Conservation (phyloP, 805 yeast genomes). For the Yamadazyma akitaensis region DNA sequence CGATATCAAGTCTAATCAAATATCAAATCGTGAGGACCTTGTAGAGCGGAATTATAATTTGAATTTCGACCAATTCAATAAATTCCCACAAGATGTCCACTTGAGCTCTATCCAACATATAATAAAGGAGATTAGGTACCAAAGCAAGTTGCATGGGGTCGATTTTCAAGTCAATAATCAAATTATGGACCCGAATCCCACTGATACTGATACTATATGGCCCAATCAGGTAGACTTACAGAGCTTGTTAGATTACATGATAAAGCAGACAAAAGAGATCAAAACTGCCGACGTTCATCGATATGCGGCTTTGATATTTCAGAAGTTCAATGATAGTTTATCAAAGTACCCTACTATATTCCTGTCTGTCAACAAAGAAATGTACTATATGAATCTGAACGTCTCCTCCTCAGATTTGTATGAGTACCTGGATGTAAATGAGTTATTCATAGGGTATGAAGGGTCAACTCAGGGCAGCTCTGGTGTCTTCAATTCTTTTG, state of each 20-base stretch:
- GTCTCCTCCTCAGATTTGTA: constrained; percentile 15
- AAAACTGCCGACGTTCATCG: constrained; percentile 1
- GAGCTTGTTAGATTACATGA: constrained; percentile 28
- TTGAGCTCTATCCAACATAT: constrained; percentile 51
- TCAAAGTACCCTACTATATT: constrained; percentile 25
- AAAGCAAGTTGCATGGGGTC: constrained; percentile 41
- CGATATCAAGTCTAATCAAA: constrained; percentile 61
- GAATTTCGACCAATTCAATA: constrained; percentile 40
- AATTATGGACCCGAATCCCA: constrained; percentile 3
- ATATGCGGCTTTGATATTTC: constrained; percentile 6
- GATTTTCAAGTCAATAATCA: constrained; percentile 7
- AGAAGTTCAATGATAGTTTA: constrained; percentile 8
- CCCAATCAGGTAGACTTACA: constrained; percentile 27
- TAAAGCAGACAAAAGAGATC: constrained; percentile 18
- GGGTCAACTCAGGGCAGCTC: not conserved
- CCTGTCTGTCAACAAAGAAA: constrained; percentile 25
- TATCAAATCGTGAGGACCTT: constrained; percentile 51
- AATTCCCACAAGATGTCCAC: constrained; percentile 8
- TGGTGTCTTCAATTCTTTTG: not conserved
- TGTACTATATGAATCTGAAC: constrained; percentile 11
- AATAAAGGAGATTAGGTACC: constrained; percentile 54
- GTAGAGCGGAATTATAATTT: constrained; percentile 48
- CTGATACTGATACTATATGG: constrained; percentile 21
- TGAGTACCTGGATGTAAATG: constrained; percentile 18
- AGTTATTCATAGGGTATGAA: constrained; percentile 14